These are phyloP conservation scores for Platanthera zijinensis DNA, from an alignment of 106 monocot genomes.

Conservation along the genomic window DNA sequence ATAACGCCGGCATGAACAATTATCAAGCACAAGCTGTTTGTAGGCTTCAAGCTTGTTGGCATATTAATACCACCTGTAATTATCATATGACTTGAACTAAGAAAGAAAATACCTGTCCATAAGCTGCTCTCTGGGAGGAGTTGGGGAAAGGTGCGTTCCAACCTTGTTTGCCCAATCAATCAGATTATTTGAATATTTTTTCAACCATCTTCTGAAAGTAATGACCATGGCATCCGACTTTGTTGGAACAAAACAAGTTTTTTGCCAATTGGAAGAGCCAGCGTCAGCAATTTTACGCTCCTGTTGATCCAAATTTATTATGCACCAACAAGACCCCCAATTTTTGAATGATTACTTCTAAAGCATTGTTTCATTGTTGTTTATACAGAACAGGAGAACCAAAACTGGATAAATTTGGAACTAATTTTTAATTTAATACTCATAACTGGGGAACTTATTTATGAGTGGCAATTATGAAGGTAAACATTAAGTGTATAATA, in stretches of 20 bases:
- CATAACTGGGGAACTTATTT: background rate
- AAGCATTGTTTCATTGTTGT: background rate
- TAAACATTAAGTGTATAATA: no score
- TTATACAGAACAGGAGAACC: background rate
- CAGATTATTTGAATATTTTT: slow-evolving; percentile 52
- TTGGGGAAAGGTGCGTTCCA: slow-evolving; percentile 40
- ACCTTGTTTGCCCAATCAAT: slow-evolving; percentile 52
- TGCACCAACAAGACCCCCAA: background rate
- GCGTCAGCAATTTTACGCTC: slow-evolving; percentile 63
- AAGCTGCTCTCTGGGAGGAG: slow-evolving; percentile 71
- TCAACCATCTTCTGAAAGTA: slow-evolving; percentile 86
- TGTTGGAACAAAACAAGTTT: slow-evolving; percentile 85
- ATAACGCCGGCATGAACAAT: no score
- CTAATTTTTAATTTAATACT: background rate
- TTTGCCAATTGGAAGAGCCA: slow-evolving; percentile 75
- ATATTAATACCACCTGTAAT: no score
- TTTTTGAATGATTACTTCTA: background rate
- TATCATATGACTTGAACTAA: no score
- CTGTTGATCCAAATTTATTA: slow-evolving; percentile 23
- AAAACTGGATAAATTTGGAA: background rate
- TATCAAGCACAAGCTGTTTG: no score
- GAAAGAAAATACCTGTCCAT: slow-evolving; percentile 61
- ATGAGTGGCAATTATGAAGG: no score
- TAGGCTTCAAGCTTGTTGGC: no score
- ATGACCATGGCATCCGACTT: slow-evolving; percentile 74